Percentiles rank a stretch among this genome's conserved stretches.
phyloP scores from a whole-genome alignment of 2,329 filamentous ascomycete genomes.

The Penicillium sp. region DNA sequence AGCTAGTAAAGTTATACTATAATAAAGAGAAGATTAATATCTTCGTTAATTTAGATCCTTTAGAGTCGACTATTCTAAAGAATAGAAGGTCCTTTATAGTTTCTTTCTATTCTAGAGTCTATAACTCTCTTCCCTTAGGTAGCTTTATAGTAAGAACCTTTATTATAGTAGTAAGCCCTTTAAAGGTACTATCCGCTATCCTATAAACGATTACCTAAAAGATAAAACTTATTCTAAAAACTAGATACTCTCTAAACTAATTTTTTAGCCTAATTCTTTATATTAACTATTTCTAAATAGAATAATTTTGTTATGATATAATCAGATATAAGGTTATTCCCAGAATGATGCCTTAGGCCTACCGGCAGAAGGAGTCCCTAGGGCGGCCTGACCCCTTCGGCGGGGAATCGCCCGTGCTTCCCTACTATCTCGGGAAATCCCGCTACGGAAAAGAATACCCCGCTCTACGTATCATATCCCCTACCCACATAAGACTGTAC shows the following conservation, averaged over 20 bases:
- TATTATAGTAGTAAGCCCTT: constrained; percentile 13
- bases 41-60: constrained; percentile 7
- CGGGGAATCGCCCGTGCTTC: no score
- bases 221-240: constrained; percentile 22
- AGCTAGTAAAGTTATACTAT: constrained; percentile 14
- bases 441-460: no score
- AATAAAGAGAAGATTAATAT: constrained; percentile 20
- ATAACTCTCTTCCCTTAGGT: constrained; percentile 20
- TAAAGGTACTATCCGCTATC: constrained; percentile 22
- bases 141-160: constrained; percentile 17
- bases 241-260: constrained; percentile 20
- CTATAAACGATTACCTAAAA: constrained; percentile 24
- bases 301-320: no score
- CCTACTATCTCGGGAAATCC: no score
- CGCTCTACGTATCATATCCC: no score
- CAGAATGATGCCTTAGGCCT: no score
- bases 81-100: constrained; percentile 12
- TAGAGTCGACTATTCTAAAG: constrained; percentile 14
- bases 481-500: no score
- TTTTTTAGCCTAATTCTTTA: constrained; percentile 15
- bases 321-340: no score
- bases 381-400: no score
- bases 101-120: constrained; percentile 18
- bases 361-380: no score
- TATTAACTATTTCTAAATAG: not conserved